A percentile compares a stretch with the other conserved stretches of the same genome.
These are phyloP conservation scores for Camellia sinensis DNA, from an alignment of 148 eudicot species.

Conservation along the genomic window DNA sequence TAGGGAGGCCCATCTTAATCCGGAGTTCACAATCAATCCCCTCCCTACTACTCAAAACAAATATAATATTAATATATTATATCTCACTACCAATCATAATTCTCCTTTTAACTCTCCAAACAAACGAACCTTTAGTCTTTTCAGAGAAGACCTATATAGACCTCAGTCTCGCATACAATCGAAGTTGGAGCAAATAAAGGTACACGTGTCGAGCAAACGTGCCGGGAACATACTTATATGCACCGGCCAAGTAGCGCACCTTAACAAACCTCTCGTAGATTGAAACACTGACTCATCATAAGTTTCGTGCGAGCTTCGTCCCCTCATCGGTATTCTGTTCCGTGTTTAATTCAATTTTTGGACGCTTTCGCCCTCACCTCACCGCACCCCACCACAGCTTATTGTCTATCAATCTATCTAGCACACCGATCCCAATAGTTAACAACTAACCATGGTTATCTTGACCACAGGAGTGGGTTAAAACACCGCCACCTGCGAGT, in stretches of 20 bases:
- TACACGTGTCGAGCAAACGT: neutral
- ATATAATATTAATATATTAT: too few species aligned
- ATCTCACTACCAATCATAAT: too few species aligned
- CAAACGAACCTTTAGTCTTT: too few species aligned
- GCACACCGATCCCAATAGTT: neutral
- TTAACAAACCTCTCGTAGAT: neutral
- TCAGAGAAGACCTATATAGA: too few species aligned
- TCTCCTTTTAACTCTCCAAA: too few species aligned
- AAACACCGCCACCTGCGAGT: slow-evolving; percentile 10
- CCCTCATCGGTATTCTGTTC: neutral
- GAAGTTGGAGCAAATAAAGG: neutral
- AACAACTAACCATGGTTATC: slow-evolving; percentile 21
- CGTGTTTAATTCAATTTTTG: neutral
- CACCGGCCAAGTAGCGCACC: neutral
- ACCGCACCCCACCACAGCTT: too few species aligned
- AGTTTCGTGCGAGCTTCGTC: slow-evolving; percentile 8
- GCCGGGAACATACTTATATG: neutral
- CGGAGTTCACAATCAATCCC: too few species aligned
- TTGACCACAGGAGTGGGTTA: slow-evolving; percentile 8
- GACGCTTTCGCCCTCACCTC: neutral
- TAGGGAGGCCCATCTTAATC: too few species aligned
- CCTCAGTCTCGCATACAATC: too few species aligned
- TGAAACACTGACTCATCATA: neutral
- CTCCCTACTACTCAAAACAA: too few species aligned
- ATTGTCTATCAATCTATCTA: neutral